Evolutionary conservation across 805 yeast genomes (phyloP), one percentile per base, ranked within the genome.

Genomic region (Schwanniomyces occidentalis): DNA sequence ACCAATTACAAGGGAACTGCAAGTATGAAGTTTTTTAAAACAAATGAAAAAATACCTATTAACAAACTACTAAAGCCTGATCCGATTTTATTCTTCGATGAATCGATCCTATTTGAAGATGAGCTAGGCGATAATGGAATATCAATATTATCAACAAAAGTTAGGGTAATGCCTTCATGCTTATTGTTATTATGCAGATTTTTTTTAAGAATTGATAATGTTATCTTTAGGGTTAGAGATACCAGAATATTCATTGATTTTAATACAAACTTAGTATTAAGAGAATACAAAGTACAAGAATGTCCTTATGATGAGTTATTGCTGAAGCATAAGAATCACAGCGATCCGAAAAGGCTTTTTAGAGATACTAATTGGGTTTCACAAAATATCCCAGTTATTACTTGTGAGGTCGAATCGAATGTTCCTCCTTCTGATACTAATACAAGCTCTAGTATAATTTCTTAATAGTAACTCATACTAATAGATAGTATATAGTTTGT

Each of bases 121-220:
- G 99, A 93, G 56, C 68, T 93, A 36, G 98, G 95, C 4, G 99
- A 93, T 57, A 93, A 91, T 57, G 99, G 99, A 6, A 84, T 88
- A 12, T 78, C 95, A 0, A 75, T 86, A 35, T 62, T 86, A 35
- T 78, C 80, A 34, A 80, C 82, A 22, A 90, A 90, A 58, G 76
- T 93, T 14, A 66, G 99, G 42, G 96, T 89, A 4, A 93, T 93
- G 97, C 80, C 80, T 5, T 75, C 81, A 33, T 76, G 96, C 41
- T 54, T 93, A 45, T 63, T 93, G 24, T 48, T 91, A 21, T 65
- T 93, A 29, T 77, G 82, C 32, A 71, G 98, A 29, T 76, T 91
- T 47, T 91, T 87, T 54, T 59, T 93, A 40, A 71, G 98, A 30
- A 95, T 93, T 5, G 99, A 93, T 61, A 82, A 86, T 46, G 99